phyloP scores from a whole-genome alignment of 1,284 basidiomycete genomes.

The Porodaedalea pini region DNA sequence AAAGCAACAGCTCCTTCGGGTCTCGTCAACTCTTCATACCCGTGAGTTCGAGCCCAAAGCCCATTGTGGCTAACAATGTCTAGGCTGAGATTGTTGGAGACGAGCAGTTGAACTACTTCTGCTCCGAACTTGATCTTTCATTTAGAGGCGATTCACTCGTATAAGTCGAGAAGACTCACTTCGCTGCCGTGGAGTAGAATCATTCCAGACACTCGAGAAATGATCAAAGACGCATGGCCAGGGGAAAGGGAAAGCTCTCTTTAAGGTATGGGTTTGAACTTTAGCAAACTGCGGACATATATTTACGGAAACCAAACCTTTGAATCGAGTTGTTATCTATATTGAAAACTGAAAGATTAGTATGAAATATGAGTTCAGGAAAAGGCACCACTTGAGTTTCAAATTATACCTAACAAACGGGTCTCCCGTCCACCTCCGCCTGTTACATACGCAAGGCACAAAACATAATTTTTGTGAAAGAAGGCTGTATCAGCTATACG shows the following conservation, averaged over 20 bases:
- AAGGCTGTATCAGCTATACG: background rate
- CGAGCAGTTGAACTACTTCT: background rate
- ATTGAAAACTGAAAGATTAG: background rate
- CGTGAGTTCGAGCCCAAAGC: background rate
- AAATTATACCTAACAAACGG: background rate
- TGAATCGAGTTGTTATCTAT: background rate
- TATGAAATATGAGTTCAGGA: background rate
- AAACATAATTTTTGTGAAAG: background rate
- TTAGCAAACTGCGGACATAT: background rate
- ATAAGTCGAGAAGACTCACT: background rate
- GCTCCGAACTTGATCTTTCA: background rate
- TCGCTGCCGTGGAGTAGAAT: slow-evolving; percentile 1
- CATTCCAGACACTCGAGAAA: background rate
- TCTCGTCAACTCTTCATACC: too few species aligned
- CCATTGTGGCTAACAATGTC: background rate
- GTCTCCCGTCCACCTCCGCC: background rate
- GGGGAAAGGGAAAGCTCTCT: background rate
- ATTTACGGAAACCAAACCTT: background rate
- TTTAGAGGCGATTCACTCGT: background rate
- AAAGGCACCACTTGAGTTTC: background rate
- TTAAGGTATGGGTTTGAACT: background rate
- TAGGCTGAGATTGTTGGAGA: background rate
- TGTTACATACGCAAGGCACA: background rate
- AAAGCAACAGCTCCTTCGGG: background rate
- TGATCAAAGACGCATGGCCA: background rate